Evolutionary conservation across 352 stramenopile species (phyloP).

Genomic region (Pythium aquatile): DNA sequence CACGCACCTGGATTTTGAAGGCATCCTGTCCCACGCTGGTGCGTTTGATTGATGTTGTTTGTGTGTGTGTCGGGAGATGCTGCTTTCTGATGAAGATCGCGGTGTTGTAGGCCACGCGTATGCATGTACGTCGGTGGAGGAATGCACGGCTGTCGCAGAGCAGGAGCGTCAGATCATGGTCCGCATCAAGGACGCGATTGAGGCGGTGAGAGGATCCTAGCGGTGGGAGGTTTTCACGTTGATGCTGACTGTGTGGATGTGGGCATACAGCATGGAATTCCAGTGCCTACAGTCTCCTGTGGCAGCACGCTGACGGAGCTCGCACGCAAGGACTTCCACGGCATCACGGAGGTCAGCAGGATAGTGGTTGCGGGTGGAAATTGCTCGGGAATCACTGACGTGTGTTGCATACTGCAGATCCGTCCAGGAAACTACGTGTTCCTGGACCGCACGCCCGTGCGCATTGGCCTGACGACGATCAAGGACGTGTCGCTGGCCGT

Average conservation of each 20-base stretch:
- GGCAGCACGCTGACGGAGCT: constrained; percentile 69
- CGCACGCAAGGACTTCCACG: constrained; percentile 53
- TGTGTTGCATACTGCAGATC: constrained; percentile 32
- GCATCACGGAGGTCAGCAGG: constrained; percentile 57
- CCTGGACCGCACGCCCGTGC: constrained; percentile 67
- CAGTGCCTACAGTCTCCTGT: constrained; percentile 58
- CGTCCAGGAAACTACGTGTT: constrained; percentile 78
- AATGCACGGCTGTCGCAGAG: constrained; percentile 56
- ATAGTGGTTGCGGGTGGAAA: neutral
- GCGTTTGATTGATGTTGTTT: neutral
- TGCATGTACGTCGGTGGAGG: constrained; percentile 40
- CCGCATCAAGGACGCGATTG: constrained; percentile 55
- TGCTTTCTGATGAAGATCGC: neutral
- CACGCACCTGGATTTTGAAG: constrained; percentile 47
- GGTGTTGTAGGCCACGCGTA: constrained; percentile 50
- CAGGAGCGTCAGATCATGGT: constrained; percentile 60
- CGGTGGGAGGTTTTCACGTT: neutral
- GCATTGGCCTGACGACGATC: constrained; percentile 58
- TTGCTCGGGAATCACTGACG: neutral
- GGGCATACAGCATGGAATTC: constrained; percentile 35
- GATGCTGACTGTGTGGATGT: neutral
- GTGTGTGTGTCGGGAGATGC: too few species aligned
- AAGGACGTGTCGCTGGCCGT: constrained; percentile 60
- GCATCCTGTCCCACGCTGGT: constrained; percentile 65
- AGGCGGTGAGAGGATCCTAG: constrained; percentile 28